phyloP scores from a whole-genome alignment of 2,329 filamentous ascomycete genomes.

The Dothiorella sarmentorum region DNA sequence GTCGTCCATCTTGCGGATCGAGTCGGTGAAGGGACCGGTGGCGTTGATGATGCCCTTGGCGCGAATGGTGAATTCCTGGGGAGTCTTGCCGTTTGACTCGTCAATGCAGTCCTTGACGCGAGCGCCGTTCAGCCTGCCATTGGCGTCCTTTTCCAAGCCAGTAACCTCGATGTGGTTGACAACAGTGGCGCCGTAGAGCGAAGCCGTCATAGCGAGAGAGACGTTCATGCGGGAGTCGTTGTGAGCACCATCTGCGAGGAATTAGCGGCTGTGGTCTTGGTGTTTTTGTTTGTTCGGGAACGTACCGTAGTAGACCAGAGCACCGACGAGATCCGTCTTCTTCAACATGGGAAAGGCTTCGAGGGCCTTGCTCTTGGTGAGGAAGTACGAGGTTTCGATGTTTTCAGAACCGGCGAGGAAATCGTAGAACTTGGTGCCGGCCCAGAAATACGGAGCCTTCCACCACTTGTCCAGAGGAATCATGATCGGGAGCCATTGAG shows the following conservation, averaged over 20 bases:
- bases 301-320: conserved; percentile 77
- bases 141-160: conserved; percentile 67
- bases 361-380: conserved; percentile 80
- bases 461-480: conserved; percentile 79
- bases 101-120: conserved; percentile 67
- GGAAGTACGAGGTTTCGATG: conserved; percentile 84
- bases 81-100: conserved; percentile 60
- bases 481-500: conserved; percentile 78
- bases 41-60: conserved; percentile 85
- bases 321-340: conserved; percentile 72
- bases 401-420: conserved; percentile 80
- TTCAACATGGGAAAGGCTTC: conserved; percentile 89
- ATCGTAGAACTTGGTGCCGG: conserved; percentile 78
- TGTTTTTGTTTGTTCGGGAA: not conserved
- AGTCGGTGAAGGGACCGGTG: conserved; percentile 83
- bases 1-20: conserved; percentile 82
- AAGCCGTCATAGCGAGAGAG: conserved; percentile 80
- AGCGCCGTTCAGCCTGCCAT: conserved; percentile 71
- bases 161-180: conserved; percentile 83
- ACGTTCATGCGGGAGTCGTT: conserved; percentile 94
- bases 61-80: conserved; percentile 65
- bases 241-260: conserved; percentile 68
- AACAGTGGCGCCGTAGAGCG: conserved; percentile 79
- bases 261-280: conserved; percentile 25
- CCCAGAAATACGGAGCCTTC: conserved; percentile 78